Evolutionary conservation across 192 early-diverging fungal genomes (phyloP), one percentile per base, ranked within the genome.

Genomic region (Coemansia sp.): DNA sequence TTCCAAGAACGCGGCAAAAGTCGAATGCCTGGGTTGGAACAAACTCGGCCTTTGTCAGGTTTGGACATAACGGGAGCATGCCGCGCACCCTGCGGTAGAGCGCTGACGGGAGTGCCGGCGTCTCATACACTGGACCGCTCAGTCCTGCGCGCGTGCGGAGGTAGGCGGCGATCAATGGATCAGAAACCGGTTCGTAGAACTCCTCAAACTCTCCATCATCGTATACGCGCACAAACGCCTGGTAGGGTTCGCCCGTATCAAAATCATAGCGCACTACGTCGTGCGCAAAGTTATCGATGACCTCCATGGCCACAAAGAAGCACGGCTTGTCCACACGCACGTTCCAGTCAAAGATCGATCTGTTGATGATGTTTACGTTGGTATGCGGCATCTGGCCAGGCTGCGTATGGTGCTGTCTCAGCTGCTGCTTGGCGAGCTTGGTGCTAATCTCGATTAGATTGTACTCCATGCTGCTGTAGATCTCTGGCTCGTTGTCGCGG

Each of bases 261-360:
- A 73, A 68, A 58, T 94, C 89, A 68, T 96, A 96, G 14, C 97
- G 87, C 50, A 98, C 87, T 34, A 97, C 62, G 67, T 98, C 97
- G 65, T 98, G 97, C 6, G 97, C 86, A 73, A 98, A 92, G 64
- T 98, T 98, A 78, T 98, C 97, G 33, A 99, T 85, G 45, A 99
- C 95, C 70, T 99, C 97, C 93, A 95, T 94, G 5, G 91, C 95
- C 14, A 99, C 81, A 64, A 99, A 89, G 75, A 92, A 98, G 68
- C 95, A 97, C 22, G 85, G 67, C 17, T 91, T 84, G 8, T 80
- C 70, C 14, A 89, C 91, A 20, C 72, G 59, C 20, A 84, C 69
- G 61, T 86, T 75, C 93, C 94, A 98, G 37, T 95, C 94, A 72
- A 99, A 92, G 7, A 99, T 90, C 41, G 87, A 92, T 68, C 91